A percentile compares a stretch with the other conserved stretches of the same genome.
Evolutionary conservation across 495 filamentous ascomycete species (phyloP).

Genomic region (Hypoxylon perforatum): DNA sequence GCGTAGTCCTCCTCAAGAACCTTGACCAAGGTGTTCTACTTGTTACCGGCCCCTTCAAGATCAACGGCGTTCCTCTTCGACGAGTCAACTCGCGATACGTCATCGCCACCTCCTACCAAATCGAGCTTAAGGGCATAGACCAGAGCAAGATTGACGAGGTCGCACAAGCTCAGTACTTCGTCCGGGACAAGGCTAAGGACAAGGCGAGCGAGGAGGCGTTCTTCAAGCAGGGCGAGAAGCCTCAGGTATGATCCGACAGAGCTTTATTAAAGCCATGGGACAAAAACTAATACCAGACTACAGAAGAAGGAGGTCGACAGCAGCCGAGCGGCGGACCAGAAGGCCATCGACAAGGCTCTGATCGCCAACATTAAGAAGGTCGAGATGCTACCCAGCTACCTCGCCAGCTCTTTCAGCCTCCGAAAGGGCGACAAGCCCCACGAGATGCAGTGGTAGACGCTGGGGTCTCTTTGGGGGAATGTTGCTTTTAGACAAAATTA

Average conservation of each 20-base stretch:
- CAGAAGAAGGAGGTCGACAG: constrained; percentile 96
- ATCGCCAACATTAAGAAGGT: constrained; percentile 95
- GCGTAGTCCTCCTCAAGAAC: constrained; percentile 97
- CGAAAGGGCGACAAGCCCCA: constrained; percentile 98
- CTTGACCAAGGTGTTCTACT: constrained; percentile 97
- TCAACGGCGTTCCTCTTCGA: constrained; percentile 98
- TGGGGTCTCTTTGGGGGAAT: constrained; percentile 40
- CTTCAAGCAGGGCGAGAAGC: constrained; percentile 98
- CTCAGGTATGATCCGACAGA: constrained; percentile 75
- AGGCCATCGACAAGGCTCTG: constrained; percentile 94
- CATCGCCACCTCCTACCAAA: constrained; percentile 91
- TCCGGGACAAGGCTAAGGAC: constrained; percentile 88
- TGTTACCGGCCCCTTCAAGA: constrained; percentile 99
- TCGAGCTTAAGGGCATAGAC: constrained; percentile 88
- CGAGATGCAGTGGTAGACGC: constrained; percentile 88
- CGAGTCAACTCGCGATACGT: constrained; percentile 99
- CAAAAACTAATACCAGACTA: constrained; percentile 49
- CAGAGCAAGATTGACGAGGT: constrained; percentile 85
- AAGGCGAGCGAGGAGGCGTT: constrained; percentile 96
- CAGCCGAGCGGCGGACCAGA: constrained; percentile 94
- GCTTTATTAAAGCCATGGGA: neutral
- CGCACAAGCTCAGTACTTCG: constrained; percentile 87
- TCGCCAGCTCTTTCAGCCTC: constrained; percentile 92
- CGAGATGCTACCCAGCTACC: constrained; percentile 86
- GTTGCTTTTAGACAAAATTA: constrained; percentile 50